Conservation (phyloP, 768 basidiomycete species). For the Suillus fuscotomentosus region DNA sequence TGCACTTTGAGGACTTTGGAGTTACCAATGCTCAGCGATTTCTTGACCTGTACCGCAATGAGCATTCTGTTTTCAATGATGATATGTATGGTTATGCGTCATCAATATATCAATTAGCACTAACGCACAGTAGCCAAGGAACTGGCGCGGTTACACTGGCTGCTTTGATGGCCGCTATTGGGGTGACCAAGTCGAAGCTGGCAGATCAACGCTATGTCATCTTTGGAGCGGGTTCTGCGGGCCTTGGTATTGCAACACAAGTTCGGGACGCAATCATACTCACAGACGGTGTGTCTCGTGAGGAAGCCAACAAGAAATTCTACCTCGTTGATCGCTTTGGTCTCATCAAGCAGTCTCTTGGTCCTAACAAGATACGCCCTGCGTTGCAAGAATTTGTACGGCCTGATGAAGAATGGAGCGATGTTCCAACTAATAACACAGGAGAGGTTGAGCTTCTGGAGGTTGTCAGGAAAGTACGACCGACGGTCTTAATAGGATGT, state of each 20-base stretch:
- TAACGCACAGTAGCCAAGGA: conserved; percentile 51
- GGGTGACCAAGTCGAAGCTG: conserved; percentile 62
- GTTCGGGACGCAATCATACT: conserved; percentile 73
- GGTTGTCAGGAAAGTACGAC: conserved; percentile 67
- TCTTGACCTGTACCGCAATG: conserved; percentile 57
- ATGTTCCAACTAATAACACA: conserved; percentile 31
- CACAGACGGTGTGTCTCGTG: conserved; percentile 46
- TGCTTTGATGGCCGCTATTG: conserved; percentile 64
- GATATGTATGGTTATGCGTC: conserved; percentile 57
- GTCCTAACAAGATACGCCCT: conserved; percentile 41
- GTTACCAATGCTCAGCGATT: conserved; percentile 72
- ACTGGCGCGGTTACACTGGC: conserved; percentile 77
- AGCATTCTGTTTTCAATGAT: conserved; percentile 81
- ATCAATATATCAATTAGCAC: not conserved
- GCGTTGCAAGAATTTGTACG: conserved; percentile 55
- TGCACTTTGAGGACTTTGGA: conserved; percentile 89
- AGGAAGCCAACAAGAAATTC: conserved; percentile 65
- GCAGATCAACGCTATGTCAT: conserved; percentile 75
- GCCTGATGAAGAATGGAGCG: conserved; percentile 54
- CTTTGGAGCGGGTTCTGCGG: conserved; percentile 81
- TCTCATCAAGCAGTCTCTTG: conserved; percentile 53
- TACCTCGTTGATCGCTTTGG: conserved; percentile 74
- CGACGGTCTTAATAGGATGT: conserved; percentile 84
- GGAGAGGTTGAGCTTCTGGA: conserved; percentile 59
- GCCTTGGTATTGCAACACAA: conserved; percentile 76